phyloP scores from a whole-genome alignment of 306 rosid species.

The Castanospermum australe region DNA sequence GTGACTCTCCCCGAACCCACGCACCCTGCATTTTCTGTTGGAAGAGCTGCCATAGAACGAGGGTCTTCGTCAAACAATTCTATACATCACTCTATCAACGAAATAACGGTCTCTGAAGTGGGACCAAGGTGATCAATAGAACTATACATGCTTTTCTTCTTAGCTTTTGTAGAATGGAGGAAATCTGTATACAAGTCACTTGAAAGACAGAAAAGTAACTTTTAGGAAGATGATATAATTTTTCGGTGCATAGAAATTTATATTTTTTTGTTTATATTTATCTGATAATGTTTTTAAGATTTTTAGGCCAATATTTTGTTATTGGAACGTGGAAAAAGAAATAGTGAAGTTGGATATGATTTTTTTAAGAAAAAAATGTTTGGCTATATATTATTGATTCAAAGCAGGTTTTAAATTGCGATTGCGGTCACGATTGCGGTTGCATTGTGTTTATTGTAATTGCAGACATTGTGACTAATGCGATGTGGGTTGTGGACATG shows the following conservation, averaged over 20 bases:
- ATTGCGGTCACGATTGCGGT: too few relatives aligned
- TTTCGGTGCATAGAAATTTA: neutral
- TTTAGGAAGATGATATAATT: neutral
- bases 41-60: neutral
- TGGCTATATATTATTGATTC: too few relatives aligned
- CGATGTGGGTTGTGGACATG: too few relatives aligned
- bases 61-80: conserved; percentile 27
- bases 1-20: conserved; percentile 42
- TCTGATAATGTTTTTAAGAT: too few relatives aligned
- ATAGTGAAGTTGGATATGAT: too few relatives aligned
- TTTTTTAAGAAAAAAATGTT: too few relatives aligned
- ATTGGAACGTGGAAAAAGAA: too few relatives aligned
- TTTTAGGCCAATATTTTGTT: too few relatives aligned
- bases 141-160: neutral
- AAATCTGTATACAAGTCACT: neutral
- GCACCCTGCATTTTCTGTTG: conserved; percentile 46
- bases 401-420: too few relatives aligned
- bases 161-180: neutral
- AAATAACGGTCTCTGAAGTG: conserved; percentile 10
- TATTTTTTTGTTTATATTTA: too few relatives aligned
- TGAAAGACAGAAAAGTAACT: neutral
- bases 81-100: conserved; percentile 17
- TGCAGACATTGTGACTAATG: too few relatives aligned
- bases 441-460: too few relatives aligned
- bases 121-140: conserved; percentile 18